Evolutionary conservation across 495 filamentous ascomycete genomes (phyloP), one percentile per base, ranked within the genome.

Genomic region (Penicillium antarcticum): DNA sequence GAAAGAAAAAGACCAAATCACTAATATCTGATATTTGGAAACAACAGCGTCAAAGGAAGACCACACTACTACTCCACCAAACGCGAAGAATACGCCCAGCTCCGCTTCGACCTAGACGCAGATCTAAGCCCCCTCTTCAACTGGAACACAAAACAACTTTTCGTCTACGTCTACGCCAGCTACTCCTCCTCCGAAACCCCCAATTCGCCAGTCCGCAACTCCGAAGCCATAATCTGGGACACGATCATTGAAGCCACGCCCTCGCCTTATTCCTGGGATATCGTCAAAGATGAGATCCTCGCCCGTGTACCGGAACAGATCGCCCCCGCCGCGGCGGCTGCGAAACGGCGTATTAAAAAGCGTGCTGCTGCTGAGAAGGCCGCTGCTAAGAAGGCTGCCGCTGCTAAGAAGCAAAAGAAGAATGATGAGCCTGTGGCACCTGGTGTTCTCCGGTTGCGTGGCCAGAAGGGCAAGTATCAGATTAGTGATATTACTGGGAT

Each of bases 111-210:
- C 59, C 82, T 97, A 17, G 86, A 96, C 61, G 81, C 84, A 32
- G 92, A 98, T 72, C 81, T 98, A 44, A 82, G 84, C 48, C 85
- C 87, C 23, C 86, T 99, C 61, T 97, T 96, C 84, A 95, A 87
- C 71, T 99, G 95, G 95, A 99, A 99, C 76, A 99, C 94, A n/a
- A 99, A 99, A 71, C 91, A 97, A 71, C 71, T 97, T 59, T 99
- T 97, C 73, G 83, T 95, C 69, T 98, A 94, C 79, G 83, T 98
- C 41, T 88, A 88, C 42, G 91, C 92, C 31, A 83, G 83, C 19
- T 98, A 92, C 79, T 87, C 91, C 43, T 79, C 83, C 18, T 60
- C 68, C 49, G 65, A 67, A 51, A 52, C 62, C 34, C 48, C 51
- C 52, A 35, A 57, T 48, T 54, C 62, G 38, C 56, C 49, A 34